Evolutionary conservation across 164 flowering plant genomes (phyloP).

Genomic region (Pachysandra terminalis): DNA sequence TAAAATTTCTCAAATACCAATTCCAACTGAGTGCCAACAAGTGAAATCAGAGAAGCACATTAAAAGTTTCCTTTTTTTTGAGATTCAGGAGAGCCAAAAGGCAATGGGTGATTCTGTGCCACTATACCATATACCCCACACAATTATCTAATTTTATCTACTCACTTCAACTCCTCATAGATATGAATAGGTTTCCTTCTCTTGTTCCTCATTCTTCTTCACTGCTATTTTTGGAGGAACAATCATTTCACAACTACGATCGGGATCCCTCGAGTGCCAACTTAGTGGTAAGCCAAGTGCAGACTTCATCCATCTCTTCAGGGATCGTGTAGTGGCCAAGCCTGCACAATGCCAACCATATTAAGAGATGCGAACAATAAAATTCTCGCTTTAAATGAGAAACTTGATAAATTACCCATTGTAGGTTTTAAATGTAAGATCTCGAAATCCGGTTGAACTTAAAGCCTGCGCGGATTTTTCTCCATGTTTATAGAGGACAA

Average conservation of each 20-base stretch:
- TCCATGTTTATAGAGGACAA: constrained; percentile 52
- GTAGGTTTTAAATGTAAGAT: constrained; percentile 49
- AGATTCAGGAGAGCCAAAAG: constrained; percentile 15
- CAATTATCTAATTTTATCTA: constrained; percentile 13
- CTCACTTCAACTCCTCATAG: too few relatives aligned
- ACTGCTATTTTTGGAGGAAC: neutral
- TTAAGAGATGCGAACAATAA: neutral
- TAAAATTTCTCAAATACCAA: constrained; percentile 8
- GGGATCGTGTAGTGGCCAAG: constrained; percentile 94
- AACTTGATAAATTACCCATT: constrained; percentile 59
- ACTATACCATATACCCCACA: too few relatives aligned
- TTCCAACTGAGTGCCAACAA: constrained; percentile 17
- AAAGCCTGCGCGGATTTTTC: constrained; percentile 51
- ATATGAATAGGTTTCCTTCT: constrained; percentile 8
- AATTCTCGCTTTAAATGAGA: neutral
- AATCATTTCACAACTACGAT: neutral
- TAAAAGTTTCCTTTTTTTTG: constrained; percentile 6
- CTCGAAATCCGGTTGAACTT: constrained; percentile 48
- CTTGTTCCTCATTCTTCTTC: constrained; percentile 2
- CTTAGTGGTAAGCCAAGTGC: constrained; percentile 67
- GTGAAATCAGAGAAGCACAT: constrained; percentile 11
- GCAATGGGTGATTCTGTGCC: constrained; percentile 14
- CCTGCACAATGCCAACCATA: constrained; percentile 43
- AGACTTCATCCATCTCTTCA: constrained; percentile 90
- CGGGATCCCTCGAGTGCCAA: constrained; percentile 64